phyloP scores from a whole-genome alignment of 2,329 filamentous ascomycete species.

The Byssoonygena ceratinophila region DNA sequence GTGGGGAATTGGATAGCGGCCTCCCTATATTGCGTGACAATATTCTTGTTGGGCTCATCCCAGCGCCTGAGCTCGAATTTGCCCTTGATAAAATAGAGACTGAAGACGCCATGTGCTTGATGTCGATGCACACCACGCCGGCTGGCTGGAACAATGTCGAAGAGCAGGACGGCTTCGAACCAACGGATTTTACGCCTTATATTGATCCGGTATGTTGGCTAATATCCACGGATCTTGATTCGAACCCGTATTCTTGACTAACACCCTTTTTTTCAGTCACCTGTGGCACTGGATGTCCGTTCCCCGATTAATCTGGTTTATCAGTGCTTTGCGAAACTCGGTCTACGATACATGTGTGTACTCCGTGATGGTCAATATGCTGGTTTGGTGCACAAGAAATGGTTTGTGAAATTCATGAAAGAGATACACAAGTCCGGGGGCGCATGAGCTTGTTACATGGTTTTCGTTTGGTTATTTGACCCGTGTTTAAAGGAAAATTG shows the following conservation, averaged over 20 bases:
- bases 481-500: neutral
- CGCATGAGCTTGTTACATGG: neutral
- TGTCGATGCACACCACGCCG: conserved; percentile 56
- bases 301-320: conserved; percentile 93
- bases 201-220: conserved; percentile 68
- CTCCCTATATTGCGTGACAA: conserved; percentile 73
- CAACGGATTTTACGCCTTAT: conserved; percentile 77
- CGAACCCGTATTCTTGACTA: neutral
- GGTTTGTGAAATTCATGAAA: conserved; percentile 87
- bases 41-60: conserved; percentile 78
- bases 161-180: conserved; percentile 47
- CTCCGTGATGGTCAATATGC: conserved; percentile 73
- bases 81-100: conserved; percentile 75
- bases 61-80: conserved; percentile 85
- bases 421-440: conserved; percentile 35
- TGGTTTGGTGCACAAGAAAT: conserved; percentile 94
- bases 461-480: neutral
- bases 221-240: neutral
- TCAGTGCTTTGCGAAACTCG: conserved; percentile 91
- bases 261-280: conserved; percentile 49
- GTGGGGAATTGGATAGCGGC: conserved; percentile 84
- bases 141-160: conserved; percentile 43
- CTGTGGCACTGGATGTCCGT: conserved; percentile 74
- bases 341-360: conserved; percentile 84
- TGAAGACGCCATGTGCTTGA: conserved; percentile 65